Conservation (phyloP, 2,329 filamentous ascomycete genomes). For the Periconia sp. region DNA sequence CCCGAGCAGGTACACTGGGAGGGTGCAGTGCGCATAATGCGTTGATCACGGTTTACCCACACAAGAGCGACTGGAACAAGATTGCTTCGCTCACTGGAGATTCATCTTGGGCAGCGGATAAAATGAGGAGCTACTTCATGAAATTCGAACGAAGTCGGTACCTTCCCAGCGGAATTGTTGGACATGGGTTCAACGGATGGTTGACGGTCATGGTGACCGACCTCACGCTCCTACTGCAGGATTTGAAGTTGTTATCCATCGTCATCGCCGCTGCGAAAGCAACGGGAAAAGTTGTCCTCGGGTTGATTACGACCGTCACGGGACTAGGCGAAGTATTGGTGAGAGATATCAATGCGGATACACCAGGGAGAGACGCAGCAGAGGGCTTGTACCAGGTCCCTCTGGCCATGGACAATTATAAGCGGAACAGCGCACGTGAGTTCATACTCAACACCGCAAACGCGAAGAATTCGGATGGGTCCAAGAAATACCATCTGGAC, state of each 20-base stretch:
- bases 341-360: slow-evolving; percentile 55
- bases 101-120: slow-evolving; percentile 58
- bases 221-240: slow-evolving; percentile 52
- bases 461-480: slow-evolving; percentile 52
- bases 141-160: slow-evolving; percentile 5
- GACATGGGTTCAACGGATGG: slow-evolving; percentile 4
- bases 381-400: slow-evolving; percentile 61
- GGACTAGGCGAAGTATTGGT: slow-evolving; percentile 51
- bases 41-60: slow-evolving; percentile 58
- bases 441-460: slow-evolving; percentile 53
- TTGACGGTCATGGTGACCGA: slow-evolving; percentile 44
- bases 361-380: slow-evolving; percentile 46
- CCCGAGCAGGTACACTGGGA: slow-evolving; percentile 58
- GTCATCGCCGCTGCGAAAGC: slow-evolving; percentile 54
- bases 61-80: slow-evolving; percentile 60
- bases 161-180: not conserved
- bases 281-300: slow-evolving; percentile 46
- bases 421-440: slow-evolving; percentile 57
- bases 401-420: slow-evolving; percentile 49
- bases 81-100: slow-evolving; percentile 62
- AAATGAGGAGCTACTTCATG: slow-evolving; percentile 60
- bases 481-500: slow-evolving; percentile 57
- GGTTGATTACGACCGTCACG: slow-evolving; percentile 43
- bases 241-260: slow-evolving; percentile 56
- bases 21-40: slow-evolving; percentile 63